Evolutionary conservation across 2,329 filamentous ascomycete genomes (phyloP), one percentile per base, ranked within the genome.

Genomic region (Shiraia sp.): DNA sequence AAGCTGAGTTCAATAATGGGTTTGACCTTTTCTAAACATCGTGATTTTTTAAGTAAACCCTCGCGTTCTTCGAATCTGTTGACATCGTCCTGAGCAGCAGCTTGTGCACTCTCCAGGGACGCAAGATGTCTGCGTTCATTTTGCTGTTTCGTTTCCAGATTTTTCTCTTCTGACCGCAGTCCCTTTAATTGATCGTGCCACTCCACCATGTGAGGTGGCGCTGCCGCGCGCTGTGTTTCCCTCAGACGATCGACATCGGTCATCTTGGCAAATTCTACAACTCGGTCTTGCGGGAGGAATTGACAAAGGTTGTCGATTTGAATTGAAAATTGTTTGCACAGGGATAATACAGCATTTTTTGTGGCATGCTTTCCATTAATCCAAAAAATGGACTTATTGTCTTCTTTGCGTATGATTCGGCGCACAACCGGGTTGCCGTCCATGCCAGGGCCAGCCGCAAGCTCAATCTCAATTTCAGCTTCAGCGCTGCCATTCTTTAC

Each of bases 251-350:
- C 87, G 10, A 95, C 76, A 0, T 92, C 87, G 7, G 83, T 87
- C 54, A 95, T 81, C 4, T 81, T 86, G 4, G 93, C 90, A 65
- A 99, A 99, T 63, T 96, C 91, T 16, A 90, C 89, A 1, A 99
- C 93, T 55, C 91, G 87, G 65, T 99, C 93, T 68, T 99, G 93
- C 0, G 93, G 93, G 31, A 99, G 74, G 59, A 99, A 99, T 66
- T 99, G 93, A 67, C 93, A 99, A 2, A 99, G 78, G 57, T 99
- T 99, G 74, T 99, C 93, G 51, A 97, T 89, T 69, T 99, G 93
- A 36, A 99, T 97, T 34, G 86, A 86, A 59, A 95, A 83, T 8
- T 77, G 78, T 45, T 76, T 80, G 47, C 86, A 87, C 34, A 96
- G 73, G 8, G 77, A 72, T 55, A 86, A 77, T 6, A 97, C 78